These are phyloP conservation scores for Quambalaria eucalypti DNA, from an alignment of 1,284 basidiomycete genomes.

Conservation along the genomic window DNA sequence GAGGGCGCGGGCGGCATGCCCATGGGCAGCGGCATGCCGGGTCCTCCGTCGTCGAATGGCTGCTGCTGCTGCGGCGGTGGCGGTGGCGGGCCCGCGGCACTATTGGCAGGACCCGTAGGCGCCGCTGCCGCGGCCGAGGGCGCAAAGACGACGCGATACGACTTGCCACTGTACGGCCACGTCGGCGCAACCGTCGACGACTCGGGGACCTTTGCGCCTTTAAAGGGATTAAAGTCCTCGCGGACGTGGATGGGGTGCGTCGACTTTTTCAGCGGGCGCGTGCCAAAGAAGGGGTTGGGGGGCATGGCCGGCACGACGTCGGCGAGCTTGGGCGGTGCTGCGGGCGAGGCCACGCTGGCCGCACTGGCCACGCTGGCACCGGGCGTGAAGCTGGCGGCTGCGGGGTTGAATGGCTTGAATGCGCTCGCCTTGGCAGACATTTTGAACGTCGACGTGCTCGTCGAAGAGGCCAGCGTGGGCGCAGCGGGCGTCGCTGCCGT, in stretches of 20 bases:
- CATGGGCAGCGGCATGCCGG: neutral
- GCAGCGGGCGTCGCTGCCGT: neutral
- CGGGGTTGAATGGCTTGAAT: conserved; percentile 58
- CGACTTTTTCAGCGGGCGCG: conserved; percentile 63
- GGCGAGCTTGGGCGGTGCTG: conserved; percentile 4
- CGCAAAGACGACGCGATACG: conserved; percentile 64
- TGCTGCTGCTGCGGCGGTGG: neutral
- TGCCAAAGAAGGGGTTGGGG: conserved; percentile 53
- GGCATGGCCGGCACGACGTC: conserved; percentile 51
- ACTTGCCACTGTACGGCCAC: conserved; percentile 83
- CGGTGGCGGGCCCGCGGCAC: neutral
- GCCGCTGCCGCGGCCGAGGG: no score
- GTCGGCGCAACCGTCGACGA: conserved; percentile 62
- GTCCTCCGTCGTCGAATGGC: neutral
- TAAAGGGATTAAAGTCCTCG: conserved; percentile 91
- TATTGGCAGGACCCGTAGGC: no score
- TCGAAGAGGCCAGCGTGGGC: conserved; percentile 5
- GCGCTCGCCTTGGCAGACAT: conserved; percentile 69
- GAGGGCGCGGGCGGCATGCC: neutral
- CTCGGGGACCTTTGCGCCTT: conserved; percentile 68
- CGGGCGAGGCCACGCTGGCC: conserved; percentile 7
- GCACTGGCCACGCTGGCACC: conserved; percentile 14
- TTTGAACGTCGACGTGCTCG: conserved; percentile 57
- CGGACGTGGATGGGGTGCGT: conserved; percentile 59
- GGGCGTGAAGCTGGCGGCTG: conserved; percentile 51